Percentiles rank a stretch among this genome's conserved stretches.
phyloP scores from a whole-genome alignment of 176 grass and related monocot species.

The Eragrostis nindensis region DNA sequence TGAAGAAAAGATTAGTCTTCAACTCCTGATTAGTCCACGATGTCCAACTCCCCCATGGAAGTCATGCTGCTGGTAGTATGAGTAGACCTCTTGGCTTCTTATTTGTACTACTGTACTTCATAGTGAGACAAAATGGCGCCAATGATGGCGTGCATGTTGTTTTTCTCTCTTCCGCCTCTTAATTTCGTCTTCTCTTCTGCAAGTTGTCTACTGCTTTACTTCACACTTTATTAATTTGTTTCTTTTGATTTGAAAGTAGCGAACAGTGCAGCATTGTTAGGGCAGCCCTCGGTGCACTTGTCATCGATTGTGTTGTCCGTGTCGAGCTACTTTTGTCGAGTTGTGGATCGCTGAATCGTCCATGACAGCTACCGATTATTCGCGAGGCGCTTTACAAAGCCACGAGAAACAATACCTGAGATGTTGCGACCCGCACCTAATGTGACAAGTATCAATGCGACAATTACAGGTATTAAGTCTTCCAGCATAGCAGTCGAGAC shows the following conservation, averaged over 20 bases:
- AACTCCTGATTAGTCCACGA: background rate
- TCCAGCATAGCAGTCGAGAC: background rate
- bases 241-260: conserved; percentile 22
- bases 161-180: background rate
- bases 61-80: no score
- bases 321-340: background rate
- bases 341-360: conserved; percentile 26
- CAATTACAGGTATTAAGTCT: background rate
- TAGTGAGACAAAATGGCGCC: background rate
- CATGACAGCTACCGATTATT: background rate
- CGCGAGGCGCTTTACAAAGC: background rate
- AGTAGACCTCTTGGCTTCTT: background rate
- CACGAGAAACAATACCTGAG: background rate
- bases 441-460: background rate
- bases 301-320: conserved; percentile 27
- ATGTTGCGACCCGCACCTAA: background rate
- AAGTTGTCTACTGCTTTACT: conserved; percentile 21
- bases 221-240: background rate
- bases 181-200: conserved; percentile 2
- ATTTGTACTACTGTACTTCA: background rate
- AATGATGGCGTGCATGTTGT: background rate
- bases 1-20: background rate
- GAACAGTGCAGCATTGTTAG: conserved; percentile 9
- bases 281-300: background rate
- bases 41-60: no score